Evolutionary conservation across 768 basidiomycete species (phyloP).

Genomic region (Suillus plorans): DNA sequence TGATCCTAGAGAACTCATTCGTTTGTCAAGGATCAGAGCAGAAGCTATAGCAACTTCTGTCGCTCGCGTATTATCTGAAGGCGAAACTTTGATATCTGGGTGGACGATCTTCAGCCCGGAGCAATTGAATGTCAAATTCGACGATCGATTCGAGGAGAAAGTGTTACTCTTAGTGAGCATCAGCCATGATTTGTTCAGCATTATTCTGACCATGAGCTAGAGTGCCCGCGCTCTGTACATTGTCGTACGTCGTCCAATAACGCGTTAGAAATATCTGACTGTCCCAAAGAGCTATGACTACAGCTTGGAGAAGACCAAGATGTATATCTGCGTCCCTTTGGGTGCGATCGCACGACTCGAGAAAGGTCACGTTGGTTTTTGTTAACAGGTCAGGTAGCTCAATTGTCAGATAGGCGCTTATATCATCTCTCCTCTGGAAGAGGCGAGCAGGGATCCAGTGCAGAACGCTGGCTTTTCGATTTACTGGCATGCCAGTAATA

Average conservation of each 20-base stretch:
- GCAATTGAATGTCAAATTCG: slow-evolving; percentile 65
- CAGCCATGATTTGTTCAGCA: neutral
- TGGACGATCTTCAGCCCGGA: slow-evolving; percentile 93
- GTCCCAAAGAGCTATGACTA: slow-evolving; percentile 79
- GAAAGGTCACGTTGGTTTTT: slow-evolving; percentile 54
- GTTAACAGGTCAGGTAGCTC: neutral
- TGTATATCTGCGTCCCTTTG: slow-evolving; percentile 87
- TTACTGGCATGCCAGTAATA: slow-evolving; percentile 71
- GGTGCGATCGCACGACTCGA: slow-evolving; percentile 73
- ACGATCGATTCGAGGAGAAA: slow-evolving; percentile 92
- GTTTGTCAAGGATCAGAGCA: slow-evolving; percentile 84
- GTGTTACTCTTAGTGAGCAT: slow-evolving; percentile 77
- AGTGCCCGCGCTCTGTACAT: slow-evolving; percentile 64
- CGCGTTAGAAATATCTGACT: neutral
- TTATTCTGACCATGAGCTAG: slow-evolving; percentile 19
- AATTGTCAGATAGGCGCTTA: slow-evolving; percentile 68
- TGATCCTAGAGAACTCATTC: slow-evolving; percentile 89
- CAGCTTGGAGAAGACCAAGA: slow-evolving; percentile 86
- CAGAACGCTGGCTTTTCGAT: slow-evolving; percentile 91
- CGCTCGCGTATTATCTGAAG: slow-evolving; percentile 70
- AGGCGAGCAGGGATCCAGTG: slow-evolving; percentile 80
- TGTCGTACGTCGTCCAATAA: slow-evolving; percentile 49
- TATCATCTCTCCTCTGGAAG: slow-evolving; percentile 91
- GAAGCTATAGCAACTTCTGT: slow-evolving; percentile 92
- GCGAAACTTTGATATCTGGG: slow-evolving; percentile 75